Base-by-base conservation (phyloP, 768 basidiomycete species). In the Calocera cornea region DNA sequence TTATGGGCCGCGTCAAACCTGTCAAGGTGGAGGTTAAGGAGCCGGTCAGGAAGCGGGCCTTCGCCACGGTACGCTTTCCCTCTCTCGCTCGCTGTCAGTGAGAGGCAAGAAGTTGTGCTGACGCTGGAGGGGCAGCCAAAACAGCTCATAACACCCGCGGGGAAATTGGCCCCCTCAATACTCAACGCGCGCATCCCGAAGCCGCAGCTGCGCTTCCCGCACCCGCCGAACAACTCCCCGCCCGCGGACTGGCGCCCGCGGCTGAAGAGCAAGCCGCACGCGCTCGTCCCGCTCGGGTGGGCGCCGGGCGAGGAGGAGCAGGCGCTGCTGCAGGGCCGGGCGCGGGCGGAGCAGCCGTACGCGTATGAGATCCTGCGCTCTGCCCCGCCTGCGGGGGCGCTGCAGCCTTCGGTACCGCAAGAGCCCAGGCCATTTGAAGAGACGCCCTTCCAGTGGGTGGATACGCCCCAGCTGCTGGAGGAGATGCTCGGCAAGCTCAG, bases 321-420 rank as follows among this genome's bases (percentile, higher is more conserved):
- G 22, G 67, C 33, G 60, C 65, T 19, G 22, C 71, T 64, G 74
- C 74, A 65, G 68, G 38, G 10, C 11, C 16, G 49, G 80, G 81
- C 49, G 34, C 74, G 72, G 76, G 36, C 74, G 76, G 40, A 41
- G 16, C 90, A 95, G 76, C 93, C 93, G 0, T 98, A 98, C 76
- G 85, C 82, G 65, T 87, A 90, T 72, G 95, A 95, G 75, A 89
- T 94, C 65, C 83, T 80, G 14, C 86, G 92, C 75, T 79, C 90
- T 11, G 76, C 80, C 0, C 89, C 90, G 71, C 90, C 91, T 17
- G 72, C 82, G 0, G 81, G 82, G n/a, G 83, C 92, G 77, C 92
- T 87, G 77, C 73, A 77, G 19, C 75, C 78, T 2, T 63, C 33
- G 0, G 69, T 81, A 0, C 76, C 77, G 0, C 86, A 41, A 24